phyloP scores from a whole-genome alignment of 1,139 yeast genomes.

The Saccharomycopsis crataegensis region DNA sequence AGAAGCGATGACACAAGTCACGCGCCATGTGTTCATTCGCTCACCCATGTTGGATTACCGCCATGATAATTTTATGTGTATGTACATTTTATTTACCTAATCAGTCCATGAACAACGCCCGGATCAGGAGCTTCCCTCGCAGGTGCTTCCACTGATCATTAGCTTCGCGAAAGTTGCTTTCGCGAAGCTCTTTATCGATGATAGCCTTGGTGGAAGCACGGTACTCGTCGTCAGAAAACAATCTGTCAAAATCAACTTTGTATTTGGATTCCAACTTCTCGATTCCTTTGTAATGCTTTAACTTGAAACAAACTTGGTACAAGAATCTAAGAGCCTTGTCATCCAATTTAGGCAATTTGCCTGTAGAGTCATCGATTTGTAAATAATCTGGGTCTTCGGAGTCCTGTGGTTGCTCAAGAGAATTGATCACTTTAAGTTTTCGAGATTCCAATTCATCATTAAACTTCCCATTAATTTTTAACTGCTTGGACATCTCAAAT shows the following conservation, averaged over 20 bases:
- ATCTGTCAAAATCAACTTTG: slow-evolving; percentile 9
- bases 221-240: neutral
- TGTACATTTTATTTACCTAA: neutral
- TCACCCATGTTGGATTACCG: no score
- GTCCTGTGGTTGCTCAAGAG: no score
- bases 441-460: no score
- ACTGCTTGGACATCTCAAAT: neutral
- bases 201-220: neutral
- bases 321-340: neutral
- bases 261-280: slow-evolving; percentile 2
- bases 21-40: no score
- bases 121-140: neutral
- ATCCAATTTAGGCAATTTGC: neutral
- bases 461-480: neutral
- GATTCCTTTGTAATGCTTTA: neutral
- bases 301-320: slow-evolving; percentile 1
- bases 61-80: no score
- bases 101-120: no score
- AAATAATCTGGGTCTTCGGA: no score
- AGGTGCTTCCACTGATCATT: neutral
- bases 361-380: no score
- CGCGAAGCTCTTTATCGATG: slow-evolving; percentile 22
- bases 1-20: no score
- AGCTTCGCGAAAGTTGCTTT: neutral
- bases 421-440: no score